Base-by-base conservation (phyloP, 2,329 filamentous ascomycete species). In the Bipolaris gigantea region DNA sequence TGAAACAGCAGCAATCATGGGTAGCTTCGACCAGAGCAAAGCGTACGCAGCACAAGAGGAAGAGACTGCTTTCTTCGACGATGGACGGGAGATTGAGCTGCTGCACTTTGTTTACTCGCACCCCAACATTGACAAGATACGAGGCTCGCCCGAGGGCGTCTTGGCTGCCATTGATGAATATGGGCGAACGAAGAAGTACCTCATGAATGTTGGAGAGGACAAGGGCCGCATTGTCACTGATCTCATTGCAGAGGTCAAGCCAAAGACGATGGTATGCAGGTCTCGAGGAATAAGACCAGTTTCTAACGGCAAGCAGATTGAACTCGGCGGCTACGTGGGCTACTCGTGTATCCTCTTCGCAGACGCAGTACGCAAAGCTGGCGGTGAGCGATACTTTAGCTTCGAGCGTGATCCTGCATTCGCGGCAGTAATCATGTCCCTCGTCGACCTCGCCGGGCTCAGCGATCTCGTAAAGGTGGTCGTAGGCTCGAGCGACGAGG, bases 261-360 rank as follows among this genome's bases (percentile, higher is more conserved):
- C 89, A 0, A 73, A 83, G 49, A 80, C 80, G 2, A 89, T 92
- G 85, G 83, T 83, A 69, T 50, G 57, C 39, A 32, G 21, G 18
- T 41, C 34, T 19, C 15, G 27, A 33, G 21, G 34, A 21, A 16
- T 27, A 21, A 13, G 18, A 5, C 18, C 30, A 27, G 13, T 8
- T 9, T 36, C 56, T 62, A 48, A 65, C 51, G 36, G 32, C 30
- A 13, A 16, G 36, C 53, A 80, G 78, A 81, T 93, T 42, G 90
- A 95, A 70, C 80, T 94, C 0, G 90, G 90, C 42, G 88, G 89
- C 44, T 94, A 93, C 72, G 81, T 92, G 18, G 90, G 90, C 38
- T 94, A 94, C 77, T 93, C 89, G 0, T 86, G 87, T 55, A 85
- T 94, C 55, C 79, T 91, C 1, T 93, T 92, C 66, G 88, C 84